Evolutionary conservation across 768 basidiomycete species (phyloP), one percentile per base, ranked within the genome.

Genomic region (Podaxis carcinomalis): DNA sequence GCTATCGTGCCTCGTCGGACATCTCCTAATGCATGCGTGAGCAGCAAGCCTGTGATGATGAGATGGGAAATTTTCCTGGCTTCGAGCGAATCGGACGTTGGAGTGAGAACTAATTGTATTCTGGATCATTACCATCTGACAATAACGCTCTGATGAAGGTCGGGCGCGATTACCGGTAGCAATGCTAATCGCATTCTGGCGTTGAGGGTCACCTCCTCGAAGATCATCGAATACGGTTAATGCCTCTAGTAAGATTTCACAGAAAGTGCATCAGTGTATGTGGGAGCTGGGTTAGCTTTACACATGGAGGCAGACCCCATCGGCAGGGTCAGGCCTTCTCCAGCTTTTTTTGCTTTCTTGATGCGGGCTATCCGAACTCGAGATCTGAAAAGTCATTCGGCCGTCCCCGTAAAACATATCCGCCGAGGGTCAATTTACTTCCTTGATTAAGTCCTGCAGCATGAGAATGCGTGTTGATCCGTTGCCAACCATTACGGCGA

Each of bases 401-500:
- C 35, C 32, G 49, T 57, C 56, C 21, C 56, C 56, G 56, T 21
- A 19, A 35, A 57, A 40, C 28, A 57, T 57, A 16, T 57, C 56
- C 56, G 56, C 56, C 56, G 56, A 28, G 46, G 19, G 44, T 36
- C 42, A 35, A 49, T 36, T 2, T 27, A 11, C 32, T 49, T 44
- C 19, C 44, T 32, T 36, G 27, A n/a, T 11, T 11, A 28, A 44
- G 52, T 21, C 4, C 36, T 58, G 21, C 21, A 25, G 3, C 47
- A 50, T 58, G 47, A 39, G 32, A 21, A 19, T 49, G 47, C 35
- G 36, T n/a, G 19, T 11, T 51, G 57, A 58, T 58, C 57, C 57
- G 46, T 35, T 54, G 52, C 47, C 32, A 7, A n/a, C 9, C 2
- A 14, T 39, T 57, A 50, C 23, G 35, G n/a, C 2, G 47, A 40